Evolutionary conservation across 169 alveolate species (phyloP).

Genomic region (Cryptosporidium baileyi): DNA sequence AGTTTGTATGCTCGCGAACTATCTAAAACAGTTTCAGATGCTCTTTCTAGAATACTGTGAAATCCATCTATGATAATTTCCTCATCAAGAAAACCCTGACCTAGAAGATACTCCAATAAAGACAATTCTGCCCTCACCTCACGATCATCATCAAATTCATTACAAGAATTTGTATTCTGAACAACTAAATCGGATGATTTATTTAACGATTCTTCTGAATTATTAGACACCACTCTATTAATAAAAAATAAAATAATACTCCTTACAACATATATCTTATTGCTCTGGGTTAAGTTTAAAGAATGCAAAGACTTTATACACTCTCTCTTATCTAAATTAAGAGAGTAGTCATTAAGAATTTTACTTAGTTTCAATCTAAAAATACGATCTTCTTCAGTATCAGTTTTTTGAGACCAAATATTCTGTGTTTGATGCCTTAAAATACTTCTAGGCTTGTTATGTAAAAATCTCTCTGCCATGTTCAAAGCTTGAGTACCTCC

Average conservation of each 20-base stretch:
- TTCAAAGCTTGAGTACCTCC: slow-evolving; percentile 58
- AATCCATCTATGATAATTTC: slow-evolving; percentile 47
- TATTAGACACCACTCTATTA: not conserved
- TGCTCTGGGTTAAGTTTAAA: not conserved
- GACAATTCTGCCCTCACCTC: slow-evolving; percentile 34
- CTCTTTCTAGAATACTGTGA: not conserved
- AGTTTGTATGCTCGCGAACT: not conserved
- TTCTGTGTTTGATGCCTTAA: slow-evolving; percentile 44
- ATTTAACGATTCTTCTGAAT: not conserved
- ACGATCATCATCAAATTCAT: not conserved
- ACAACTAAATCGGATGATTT: not conserved
- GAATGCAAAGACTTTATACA: slow-evolving; percentile 49
- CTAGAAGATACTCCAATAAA: slow-evolving; percentile 36
- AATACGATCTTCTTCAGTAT: not conserved
- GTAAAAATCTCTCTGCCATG: slow-evolving; percentile 18
- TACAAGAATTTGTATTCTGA: not conserved
- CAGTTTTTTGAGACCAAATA: slow-evolving; percentile 21
- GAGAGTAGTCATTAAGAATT: not conserved
- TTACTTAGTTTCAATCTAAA: not conserved
- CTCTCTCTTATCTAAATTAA: slow-evolving; percentile 25
- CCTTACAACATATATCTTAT: not conserved
- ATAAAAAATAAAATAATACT: not conserved
- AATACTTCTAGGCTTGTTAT: slow-evolving; percentile 32
- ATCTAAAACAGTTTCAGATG: not conserved
- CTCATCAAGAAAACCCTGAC: slow-evolving; percentile 65